Base-by-base conservation (phyloP, 202 grass and related monocot genomes). In the Saccharum hybrid region DNA sequence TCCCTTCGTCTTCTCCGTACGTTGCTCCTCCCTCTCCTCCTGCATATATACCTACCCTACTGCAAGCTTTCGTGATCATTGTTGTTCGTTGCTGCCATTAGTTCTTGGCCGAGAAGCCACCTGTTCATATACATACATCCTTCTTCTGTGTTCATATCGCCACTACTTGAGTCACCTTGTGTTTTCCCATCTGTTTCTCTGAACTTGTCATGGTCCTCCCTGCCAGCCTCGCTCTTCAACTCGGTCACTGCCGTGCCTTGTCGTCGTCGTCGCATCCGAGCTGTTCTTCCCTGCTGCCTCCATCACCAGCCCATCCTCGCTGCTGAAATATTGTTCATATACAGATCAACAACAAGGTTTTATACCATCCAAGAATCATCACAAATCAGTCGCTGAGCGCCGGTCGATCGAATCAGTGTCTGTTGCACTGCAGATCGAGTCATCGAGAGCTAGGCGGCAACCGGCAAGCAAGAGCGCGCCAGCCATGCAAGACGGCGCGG, bases 401-500 rank as follows among this genome's bases (percentile, higher is more conserved):
- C 49, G 15, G 18, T 19, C 46, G 15, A 15, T 36, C 48, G 11
- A 8, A 73, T 19, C 46, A 76, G 39, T 49, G 5, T 28, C 11
- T n/a, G 43, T 48, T 9, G 14, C n/a, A 8, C 63, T 22, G 48
- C 30, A 23, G 36, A 39, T 68, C 6, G 28, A 28, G 28, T 28
- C 28, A 28, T 28, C 28, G 36, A 62, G 56, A 16, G 5, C 6
- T 2, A 18, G 16, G 49, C 51, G 14, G 52, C 52, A 57, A n/a
- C 0, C 0, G 34, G 34, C 34, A 21, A n/a, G 7, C 19, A 10
- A 21, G n/a, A 60, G 51, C 34, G 4, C 34, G 34, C 8, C 10
- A 51, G 18, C 15, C 86, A 94, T 95, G 92, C 78, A 90, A 38
- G 86, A 92, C 37, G 85, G 48, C 0, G 68, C 69, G 1, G 67